Percentiles rank a stretch among this genome's conserved stretches.
Conservation (phyloP, 2,329 filamentous ascomycete species). For the Ramularia endophylla region DNA sequence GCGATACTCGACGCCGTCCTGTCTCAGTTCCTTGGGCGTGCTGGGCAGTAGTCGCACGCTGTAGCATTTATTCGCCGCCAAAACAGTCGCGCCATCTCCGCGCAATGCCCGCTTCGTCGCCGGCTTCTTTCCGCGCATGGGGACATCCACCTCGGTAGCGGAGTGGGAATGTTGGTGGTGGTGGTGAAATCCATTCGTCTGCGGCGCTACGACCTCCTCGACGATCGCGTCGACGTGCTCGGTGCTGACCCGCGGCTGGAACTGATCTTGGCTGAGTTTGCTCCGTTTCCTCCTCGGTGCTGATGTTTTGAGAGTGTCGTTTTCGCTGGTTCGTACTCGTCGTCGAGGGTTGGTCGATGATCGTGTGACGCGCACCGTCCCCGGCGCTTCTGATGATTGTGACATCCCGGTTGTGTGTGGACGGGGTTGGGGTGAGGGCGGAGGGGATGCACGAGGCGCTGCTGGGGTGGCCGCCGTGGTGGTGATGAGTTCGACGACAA, state of each 20-base stretch:
- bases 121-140: conserved; percentile 3
- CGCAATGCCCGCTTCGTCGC: conserved; percentile 24
- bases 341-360: conserved; percentile 40
- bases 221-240: conserved; percentile 15
- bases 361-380: conserved; percentile 24
- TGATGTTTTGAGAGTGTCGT: conserved; percentile 34
- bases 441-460: not conserved
- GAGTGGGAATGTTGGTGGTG: conserved; percentile 2
- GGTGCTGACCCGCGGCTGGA: conserved; percentile 21
- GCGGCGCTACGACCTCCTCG: conserved; percentile 9
- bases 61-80: conserved; percentile 78
- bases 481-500: not conserved
- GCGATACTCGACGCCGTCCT: conserved; percentile 53
- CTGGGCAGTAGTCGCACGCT: conserved; percentile 78
- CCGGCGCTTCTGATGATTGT: conserved; percentile 5
- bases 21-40: conserved; percentile 68
- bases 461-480: not conserved
- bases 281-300: conserved; percentile 43
- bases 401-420: conserved; percentile 4
- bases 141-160: not conserved
- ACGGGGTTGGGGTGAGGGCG: not conserved
- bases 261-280: conserved; percentile 41
- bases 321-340: conserved; percentile 40
- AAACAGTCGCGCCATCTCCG: conserved; percentile 28
- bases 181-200: conserved; percentile 10